Evolutionary conservation across 1,284 basidiomycete genomes (phyloP).

Genomic region (Ustilago shanxiensis): DNA sequence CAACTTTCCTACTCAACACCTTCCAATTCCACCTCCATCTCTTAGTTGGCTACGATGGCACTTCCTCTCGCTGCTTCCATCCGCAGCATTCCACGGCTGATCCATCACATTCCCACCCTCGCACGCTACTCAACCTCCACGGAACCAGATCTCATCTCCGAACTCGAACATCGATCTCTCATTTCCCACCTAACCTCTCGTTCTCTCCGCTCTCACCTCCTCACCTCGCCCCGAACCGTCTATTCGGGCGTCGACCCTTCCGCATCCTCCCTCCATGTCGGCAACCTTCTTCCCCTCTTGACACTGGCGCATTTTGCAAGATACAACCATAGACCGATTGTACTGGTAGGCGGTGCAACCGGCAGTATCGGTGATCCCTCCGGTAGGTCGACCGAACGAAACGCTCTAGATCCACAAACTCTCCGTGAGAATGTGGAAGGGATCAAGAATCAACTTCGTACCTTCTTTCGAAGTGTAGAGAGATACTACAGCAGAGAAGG

Average conservation of each 20-base stretch:
- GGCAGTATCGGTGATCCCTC: slow-evolving; percentile 97
- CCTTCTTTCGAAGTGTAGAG: slow-evolving; percentile 79
- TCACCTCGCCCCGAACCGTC: slow-evolving; percentile 72
- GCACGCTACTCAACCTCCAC: not conserved
- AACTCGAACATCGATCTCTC: slow-evolving; percentile 46
- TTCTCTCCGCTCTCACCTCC: slow-evolving; percentile 33
- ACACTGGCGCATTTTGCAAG: slow-evolving; percentile 87
- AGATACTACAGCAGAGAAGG: not conserved
- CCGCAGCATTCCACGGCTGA: not conserved
- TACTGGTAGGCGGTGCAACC: slow-evolving; percentile 85
- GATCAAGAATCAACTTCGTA: slow-evolving; percentile 78
- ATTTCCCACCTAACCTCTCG: slow-evolving; percentile 54
- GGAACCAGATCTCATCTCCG: slow-evolving; percentile 22
- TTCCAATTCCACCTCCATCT: not conserved
- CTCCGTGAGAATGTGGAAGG: slow-evolving; percentile 79
- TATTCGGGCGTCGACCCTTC: slow-evolving; percentile 95
- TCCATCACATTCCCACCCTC: not conserved
- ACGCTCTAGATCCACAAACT: slow-evolving; percentile 76
- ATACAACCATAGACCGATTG: slow-evolving; percentile 77
- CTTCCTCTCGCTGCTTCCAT: not conserved
- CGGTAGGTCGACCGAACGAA: slow-evolving; percentile 85
- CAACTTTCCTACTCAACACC: not conserved
- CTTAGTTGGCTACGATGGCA: not conserved
- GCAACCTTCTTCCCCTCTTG: slow-evolving; percentile 90
- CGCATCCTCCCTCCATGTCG: slow-evolving; percentile 88